Conservation (phyloP, 257 asterid species). For the Datura wrightii region DNA sequence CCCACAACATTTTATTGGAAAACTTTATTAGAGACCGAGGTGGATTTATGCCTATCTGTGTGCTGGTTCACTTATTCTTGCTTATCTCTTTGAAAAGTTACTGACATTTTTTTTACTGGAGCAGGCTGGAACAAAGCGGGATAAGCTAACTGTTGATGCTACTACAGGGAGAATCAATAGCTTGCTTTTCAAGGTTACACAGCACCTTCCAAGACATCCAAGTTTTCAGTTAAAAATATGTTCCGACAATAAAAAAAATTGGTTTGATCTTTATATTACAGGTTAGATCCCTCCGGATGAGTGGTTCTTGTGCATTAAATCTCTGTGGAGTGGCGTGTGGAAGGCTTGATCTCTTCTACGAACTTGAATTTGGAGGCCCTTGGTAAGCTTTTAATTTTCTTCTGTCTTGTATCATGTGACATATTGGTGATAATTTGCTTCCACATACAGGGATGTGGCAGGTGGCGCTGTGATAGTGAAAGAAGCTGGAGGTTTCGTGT, state of each 20-base stretch:
- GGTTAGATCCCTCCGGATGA: slow-evolving; percentile 89
- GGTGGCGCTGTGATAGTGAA: slow-evolving; percentile 84
- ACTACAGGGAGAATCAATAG: slow-evolving; percentile 68
- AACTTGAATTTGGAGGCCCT: slow-evolving; percentile 83
- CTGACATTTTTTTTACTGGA: slow-evolving; percentile 34
- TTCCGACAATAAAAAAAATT: neutral
- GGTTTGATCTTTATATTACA: slow-evolving; percentile 40
- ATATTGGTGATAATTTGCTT: slow-evolving; percentile 26
- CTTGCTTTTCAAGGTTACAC: slow-evolving; percentile 75
- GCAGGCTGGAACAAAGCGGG: slow-evolving; percentile 84
- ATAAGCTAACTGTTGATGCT: slow-evolving; percentile 66
- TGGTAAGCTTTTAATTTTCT: slow-evolving; percentile 49
- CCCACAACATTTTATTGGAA: neutral
- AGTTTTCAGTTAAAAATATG: neutral
- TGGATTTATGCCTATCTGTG: neutral
- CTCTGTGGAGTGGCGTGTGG: slow-evolving; percentile 91
- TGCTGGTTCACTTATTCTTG: neutral
- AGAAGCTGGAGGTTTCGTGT: slow-evolving; percentile 83
- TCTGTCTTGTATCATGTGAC: slow-evolving; percentile 18
- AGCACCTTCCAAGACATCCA: neutral
- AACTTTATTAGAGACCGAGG: neutral
- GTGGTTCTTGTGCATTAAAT: slow-evolving; percentile 88
- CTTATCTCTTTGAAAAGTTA: neutral
- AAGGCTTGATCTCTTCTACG: slow-evolving; percentile 83
- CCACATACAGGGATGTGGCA: slow-evolving; percentile 77